Percentiles rank a stretch among this genome's conserved stretches.
phyloP scores from a whole-genome alignment of 306 rosid genomes.

The Fagus crenata region DNA sequence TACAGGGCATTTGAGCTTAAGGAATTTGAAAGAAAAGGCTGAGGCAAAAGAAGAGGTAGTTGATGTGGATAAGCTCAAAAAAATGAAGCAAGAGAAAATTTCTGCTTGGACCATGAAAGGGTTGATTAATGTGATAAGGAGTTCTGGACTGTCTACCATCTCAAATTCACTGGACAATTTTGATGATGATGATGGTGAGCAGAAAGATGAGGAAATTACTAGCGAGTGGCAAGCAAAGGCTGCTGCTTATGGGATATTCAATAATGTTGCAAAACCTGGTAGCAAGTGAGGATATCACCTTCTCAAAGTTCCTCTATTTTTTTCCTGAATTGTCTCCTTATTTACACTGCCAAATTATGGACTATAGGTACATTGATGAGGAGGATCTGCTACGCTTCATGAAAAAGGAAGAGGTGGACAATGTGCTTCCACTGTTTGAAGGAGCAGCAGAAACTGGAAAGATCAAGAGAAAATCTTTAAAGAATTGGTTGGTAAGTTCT shows the following conservation, averaged over 20 bases:
- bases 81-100: conserved; percentile 68
- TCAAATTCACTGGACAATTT: conserved; percentile 44
- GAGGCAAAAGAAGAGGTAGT: conserved; percentile 60
- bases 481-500: conserved; percentile 73
- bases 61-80: conserved; percentile 76
- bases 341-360: background rate
- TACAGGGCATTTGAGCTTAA: conserved; percentile 56
- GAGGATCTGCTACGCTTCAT: conserved; percentile 76
- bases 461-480: conserved; percentile 70
- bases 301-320: conserved; percentile 12
- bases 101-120: conserved; percentile 95
- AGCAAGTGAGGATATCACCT: conserved; percentile 53
- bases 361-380: conserved; percentile 64
- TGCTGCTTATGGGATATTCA: conserved; percentile 62
- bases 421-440: conserved; percentile 65
- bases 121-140: conserved; percentile 58
- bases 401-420: conserved; percentile 67
- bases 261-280: conserved; percentile 63
- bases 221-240: conserved; percentile 85
- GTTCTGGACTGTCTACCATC: conserved; percentile 69
- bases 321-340: conserved; percentile 19
- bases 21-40: conserved; percentile 33
- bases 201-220: conserved; percentile 57
- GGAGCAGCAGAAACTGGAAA: conserved; percentile 61
- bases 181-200: conserved; percentile 49